phyloP scores from a whole-genome alignment of 306 rosid species.

The Prunus armeniaca region DNA sequence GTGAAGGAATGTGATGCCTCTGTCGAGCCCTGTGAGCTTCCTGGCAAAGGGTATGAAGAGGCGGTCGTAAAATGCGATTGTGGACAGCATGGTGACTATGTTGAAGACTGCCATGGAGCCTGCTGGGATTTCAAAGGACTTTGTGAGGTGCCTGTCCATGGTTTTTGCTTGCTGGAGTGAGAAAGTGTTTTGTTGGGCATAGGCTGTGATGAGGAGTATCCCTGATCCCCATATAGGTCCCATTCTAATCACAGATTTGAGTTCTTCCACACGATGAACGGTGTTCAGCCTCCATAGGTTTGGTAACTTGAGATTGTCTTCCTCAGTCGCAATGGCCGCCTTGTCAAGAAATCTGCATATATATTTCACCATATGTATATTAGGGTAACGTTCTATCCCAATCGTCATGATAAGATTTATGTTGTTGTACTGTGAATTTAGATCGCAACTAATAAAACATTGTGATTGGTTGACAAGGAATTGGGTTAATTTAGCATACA shows the following conservation, averaged over 20 bases:
- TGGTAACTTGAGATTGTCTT: slow-evolving; percentile 52
- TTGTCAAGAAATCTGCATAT: slow-evolving; percentile 73
- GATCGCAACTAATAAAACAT: too few relatives aligned
- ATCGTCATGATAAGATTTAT: background rate
- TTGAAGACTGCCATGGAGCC: slow-evolving; percentile 90
- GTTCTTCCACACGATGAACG: slow-evolving; percentile 82
- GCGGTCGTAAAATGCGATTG: slow-evolving; percentile 71
- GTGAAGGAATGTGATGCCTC: slow-evolving; percentile 75
- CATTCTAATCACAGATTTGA: slow-evolving; percentile 81
- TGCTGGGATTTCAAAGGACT: slow-evolving; percentile 78
- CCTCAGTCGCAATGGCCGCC: slow-evolving; percentile 64
- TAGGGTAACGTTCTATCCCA: background rate
- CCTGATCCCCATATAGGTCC: slow-evolving; percentile 98
- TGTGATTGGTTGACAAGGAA: too few relatives aligned
- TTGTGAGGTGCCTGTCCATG: slow-evolving; percentile 66
- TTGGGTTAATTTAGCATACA: too few relatives aligned
- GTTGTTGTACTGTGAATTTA: background rate
- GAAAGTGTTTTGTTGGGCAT: slow-evolving; percentile 82
- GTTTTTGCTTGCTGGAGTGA: slow-evolving; percentile 82
- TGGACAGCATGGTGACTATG: slow-evolving; percentile 58
- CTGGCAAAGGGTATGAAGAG: slow-evolving; percentile 61
- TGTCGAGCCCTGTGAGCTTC: slow-evolving; percentile 67
- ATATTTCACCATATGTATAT: background rate
- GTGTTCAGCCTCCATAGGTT: slow-evolving; percentile 78
- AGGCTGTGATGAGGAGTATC: slow-evolving; percentile 84